Conservation (phyloP, 2,329 filamentous ascomycete species). For the Coccinonectria pachysandricola region DNA sequence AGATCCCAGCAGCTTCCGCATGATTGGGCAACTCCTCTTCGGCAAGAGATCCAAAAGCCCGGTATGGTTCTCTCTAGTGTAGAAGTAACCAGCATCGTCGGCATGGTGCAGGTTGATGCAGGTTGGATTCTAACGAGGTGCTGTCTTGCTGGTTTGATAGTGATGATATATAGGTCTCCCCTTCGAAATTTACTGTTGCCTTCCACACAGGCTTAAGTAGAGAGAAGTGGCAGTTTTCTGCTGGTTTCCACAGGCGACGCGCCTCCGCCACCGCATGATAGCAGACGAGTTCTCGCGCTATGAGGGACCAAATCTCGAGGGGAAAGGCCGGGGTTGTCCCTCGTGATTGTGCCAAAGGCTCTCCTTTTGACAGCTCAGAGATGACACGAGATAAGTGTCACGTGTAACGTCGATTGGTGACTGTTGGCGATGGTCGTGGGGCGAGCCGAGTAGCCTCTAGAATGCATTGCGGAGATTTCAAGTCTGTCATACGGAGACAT, state of each 20-base stretch:
- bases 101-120: background rate
- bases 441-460: background rate
- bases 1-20: background rate
- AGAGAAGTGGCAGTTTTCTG: background rate
- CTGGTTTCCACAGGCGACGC: background rate
- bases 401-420: background rate
- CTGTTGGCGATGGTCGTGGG: background rate
- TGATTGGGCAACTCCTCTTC: background rate
- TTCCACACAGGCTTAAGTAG: background rate
- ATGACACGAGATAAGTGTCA: background rate
- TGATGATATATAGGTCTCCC: conserved; percentile 1
- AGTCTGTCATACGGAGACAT: background rate
- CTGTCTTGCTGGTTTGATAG: background rate
- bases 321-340: background rate
- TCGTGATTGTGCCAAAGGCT: background rate
- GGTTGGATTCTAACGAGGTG: background rate
- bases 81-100: background rate
- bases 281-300: background rate
- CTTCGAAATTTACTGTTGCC: background rate
- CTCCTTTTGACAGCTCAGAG: background rate
- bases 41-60: background rate
- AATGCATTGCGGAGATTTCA: background rate
- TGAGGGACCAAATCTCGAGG: background rate
- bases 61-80: background rate
- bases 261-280: background rate